phyloP scores from a whole-genome alignment of 495 filamentous ascomycete species.

The Aspergillus conjunctus region DNA sequence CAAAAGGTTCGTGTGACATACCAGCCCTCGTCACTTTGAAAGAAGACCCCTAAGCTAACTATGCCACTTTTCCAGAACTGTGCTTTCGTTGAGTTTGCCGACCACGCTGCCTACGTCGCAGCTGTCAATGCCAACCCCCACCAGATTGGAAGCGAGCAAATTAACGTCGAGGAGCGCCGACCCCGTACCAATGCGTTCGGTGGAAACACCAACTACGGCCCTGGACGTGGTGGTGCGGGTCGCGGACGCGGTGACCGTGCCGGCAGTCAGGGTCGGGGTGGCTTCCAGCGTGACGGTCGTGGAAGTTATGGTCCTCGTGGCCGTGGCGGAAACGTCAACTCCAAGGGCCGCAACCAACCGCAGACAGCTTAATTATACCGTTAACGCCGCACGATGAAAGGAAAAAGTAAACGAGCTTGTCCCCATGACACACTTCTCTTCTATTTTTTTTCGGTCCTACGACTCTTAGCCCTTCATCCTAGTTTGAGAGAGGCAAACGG shows the following conservation, averaged over 20 bases:
- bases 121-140: slow-evolving; percentile 86
- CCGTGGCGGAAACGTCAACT: slow-evolving; percentile 53
- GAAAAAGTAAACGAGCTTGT: slow-evolving; percentile 9
- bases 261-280: slow-evolving; percentile 67
- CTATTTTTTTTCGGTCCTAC: slow-evolving; percentile 15
- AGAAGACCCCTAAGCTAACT: neutral
- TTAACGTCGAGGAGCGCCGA: slow-evolving; percentile 87
- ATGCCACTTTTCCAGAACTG: slow-evolving; percentile 67
- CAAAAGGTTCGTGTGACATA: slow-evolving; percentile 69
- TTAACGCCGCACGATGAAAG: slow-evolving; percentile 13
- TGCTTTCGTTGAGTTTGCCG: slow-evolving; percentile 92
- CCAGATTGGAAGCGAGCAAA: slow-evolving; percentile 74
- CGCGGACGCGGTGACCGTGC: slow-evolving; percentile 71
- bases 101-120: slow-evolving; percentile 72
- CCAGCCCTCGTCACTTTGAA: neutral
- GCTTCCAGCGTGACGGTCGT: slow-evolving; percentile 66
- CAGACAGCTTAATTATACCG: slow-evolving; percentile 47
- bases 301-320: slow-evolving; percentile 56
- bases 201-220: slow-evolving; percentile 58
- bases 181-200: slow-evolving; percentile 68
- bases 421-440: slow-evolving; percentile 11
- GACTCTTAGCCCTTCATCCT: slow-evolving; percentile 28
- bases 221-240: slow-evolving; percentile 56
- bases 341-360: slow-evolving; percentile 52
- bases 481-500: slow-evolving; percentile 20